Percentiles rank a stretch among this genome's conserved stretches.
Conservation (phyloP, 2,329 filamentous ascomycete species). For the Sclerotinia borealis region DNA sequence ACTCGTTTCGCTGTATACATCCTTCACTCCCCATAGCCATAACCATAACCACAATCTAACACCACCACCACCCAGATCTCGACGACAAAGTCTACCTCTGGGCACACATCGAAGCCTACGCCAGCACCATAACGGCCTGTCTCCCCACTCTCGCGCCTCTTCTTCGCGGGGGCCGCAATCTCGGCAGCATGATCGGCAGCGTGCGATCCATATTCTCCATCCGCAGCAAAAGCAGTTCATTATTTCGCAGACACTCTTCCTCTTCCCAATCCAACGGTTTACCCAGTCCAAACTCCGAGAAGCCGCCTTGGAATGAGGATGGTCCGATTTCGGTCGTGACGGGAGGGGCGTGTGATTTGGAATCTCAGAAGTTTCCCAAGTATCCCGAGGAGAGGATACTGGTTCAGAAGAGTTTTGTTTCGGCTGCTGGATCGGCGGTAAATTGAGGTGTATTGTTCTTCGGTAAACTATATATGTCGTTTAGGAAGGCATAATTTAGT, state of each 20-base stretch:
- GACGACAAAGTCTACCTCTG: slow-evolving; percentile 4
- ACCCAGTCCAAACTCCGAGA: background rate
- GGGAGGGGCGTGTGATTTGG: background rate
- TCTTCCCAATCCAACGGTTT: background rate
- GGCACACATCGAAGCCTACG: slow-evolving; percentile 7
- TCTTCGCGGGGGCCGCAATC: background rate
- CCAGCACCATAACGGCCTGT: background rate
- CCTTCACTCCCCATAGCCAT: background rate
- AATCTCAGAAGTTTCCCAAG: background rate
- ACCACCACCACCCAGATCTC: background rate
- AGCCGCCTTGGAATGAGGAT: background rate
- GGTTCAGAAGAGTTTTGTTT: slow-evolving; percentile 1
- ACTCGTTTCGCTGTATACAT: no score
- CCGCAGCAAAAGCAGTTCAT: background rate
- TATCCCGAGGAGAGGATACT: background rate
- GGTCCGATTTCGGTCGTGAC: background rate
- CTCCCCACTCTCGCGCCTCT: slow-evolving; percentile 4
- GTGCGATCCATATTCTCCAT: background rate
- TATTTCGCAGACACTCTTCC: background rate
- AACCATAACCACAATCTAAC: background rate
- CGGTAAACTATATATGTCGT: background rate
- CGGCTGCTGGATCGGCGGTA: background rate
- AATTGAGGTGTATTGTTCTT: background rate
- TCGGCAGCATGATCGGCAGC: slow-evolving; percentile 1
- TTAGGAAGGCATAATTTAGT: background rate